phyloP scores from a whole-genome alignment of 805 yeast species.

The Wickerhamomyces strasburgensis region DNA sequence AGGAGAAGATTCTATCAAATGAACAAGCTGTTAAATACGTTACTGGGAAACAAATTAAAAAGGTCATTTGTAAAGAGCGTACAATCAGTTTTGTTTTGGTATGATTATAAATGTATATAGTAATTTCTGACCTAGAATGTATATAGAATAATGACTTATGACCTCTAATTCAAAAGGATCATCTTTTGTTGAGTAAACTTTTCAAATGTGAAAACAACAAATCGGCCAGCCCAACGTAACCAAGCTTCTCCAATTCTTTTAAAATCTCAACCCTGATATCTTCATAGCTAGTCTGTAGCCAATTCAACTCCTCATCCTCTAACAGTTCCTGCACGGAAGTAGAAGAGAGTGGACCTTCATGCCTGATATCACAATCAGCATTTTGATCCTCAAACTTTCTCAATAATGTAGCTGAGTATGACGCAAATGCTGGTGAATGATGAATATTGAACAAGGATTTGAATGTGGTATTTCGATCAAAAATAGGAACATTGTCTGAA shows the following conservation, averaged over 20 bases:
- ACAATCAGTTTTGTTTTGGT: slow-evolving; percentile 22
- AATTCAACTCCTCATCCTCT: slow-evolving; percentile 18
- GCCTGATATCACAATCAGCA: slow-evolving; percentile 31
- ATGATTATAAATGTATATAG: no score
- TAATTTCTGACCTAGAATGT: neutral
- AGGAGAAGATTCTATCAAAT: slow-evolving; percentile 26
- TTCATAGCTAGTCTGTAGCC: slow-evolving; percentile 40
- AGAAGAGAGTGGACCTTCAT: slow-evolving; percentile 50
- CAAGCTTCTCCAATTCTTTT: slow-evolving; percentile 33
- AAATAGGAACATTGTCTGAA: slow-evolving; percentile 20
- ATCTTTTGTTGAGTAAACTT: slow-evolving; percentile 34
- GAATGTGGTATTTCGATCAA: slow-evolving; percentile 22
- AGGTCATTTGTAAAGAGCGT: slow-evolving; percentile 47
- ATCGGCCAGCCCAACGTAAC: slow-evolving; percentile 45
- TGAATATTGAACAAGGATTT: slow-evolving; percentile 34
- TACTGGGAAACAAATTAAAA: slow-evolving; percentile 37
- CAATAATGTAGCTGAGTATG: slow-evolving; percentile 37
- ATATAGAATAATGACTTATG: no score
- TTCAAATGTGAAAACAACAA: slow-evolving; percentile 51
- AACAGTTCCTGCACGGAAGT: slow-evolving; percentile 32
- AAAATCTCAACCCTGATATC: slow-evolving; percentile 42
- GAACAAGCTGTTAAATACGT: slow-evolving; percentile 40
- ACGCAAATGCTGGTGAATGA: slow-evolving; percentile 47
- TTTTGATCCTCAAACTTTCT: slow-evolving; percentile 42
- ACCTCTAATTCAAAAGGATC: neutral